Base-by-base conservation (phyloP, 2,329 filamentous ascomycete genomes). In the Knufia petricola region DNA sequence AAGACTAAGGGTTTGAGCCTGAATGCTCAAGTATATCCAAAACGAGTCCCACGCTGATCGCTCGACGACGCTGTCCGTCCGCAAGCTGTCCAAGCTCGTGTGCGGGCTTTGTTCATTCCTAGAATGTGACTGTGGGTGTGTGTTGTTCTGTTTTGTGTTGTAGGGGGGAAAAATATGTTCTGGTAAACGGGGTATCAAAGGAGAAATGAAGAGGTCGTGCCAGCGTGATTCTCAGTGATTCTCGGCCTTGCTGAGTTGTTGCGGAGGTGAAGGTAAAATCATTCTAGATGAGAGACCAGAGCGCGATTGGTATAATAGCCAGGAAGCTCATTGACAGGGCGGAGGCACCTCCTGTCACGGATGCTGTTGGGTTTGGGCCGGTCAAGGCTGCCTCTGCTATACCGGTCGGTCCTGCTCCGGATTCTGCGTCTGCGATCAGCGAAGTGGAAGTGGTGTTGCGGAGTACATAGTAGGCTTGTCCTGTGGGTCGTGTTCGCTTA, bases 401-500 rank as follows among this genome's bases (percentile, higher is more conserved):
- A 9, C 44, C 44, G 3, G 44, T 47, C n/a, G 44, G 4, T 30
- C 21, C 34, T 17, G 44, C 32, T 24, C 32, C 44, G 15, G 44
- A 19, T 17, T 31, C 44, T 9, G 44, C 43, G 12, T 28, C 26
- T 31, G 15, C 48, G 21, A 19, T 41, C 42, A 41, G 23, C 31
- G 34, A 23, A 38, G 31, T 17, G 20, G 32, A 24, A 20, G 30
- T 34, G 13, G 46, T 44, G 21, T 38, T 40, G 32, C 37, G 45
- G 40, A 43, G 24, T 15, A n/a, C 7, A 36, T 47, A 19, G 41
- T 42, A 21, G 19, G 42, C 43, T 37, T 34, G 43, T 20, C 42
- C 37, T 24, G 28, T 30, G 8, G 20, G 28, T 12, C 37, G 19
- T 17, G n/a, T 36, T n/a, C 32, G 12, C 8, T n/a, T 10, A 13